phyloP scores from a whole-genome alignment of 768 basidiomycete species.

The Mycena alexandri region DNA sequence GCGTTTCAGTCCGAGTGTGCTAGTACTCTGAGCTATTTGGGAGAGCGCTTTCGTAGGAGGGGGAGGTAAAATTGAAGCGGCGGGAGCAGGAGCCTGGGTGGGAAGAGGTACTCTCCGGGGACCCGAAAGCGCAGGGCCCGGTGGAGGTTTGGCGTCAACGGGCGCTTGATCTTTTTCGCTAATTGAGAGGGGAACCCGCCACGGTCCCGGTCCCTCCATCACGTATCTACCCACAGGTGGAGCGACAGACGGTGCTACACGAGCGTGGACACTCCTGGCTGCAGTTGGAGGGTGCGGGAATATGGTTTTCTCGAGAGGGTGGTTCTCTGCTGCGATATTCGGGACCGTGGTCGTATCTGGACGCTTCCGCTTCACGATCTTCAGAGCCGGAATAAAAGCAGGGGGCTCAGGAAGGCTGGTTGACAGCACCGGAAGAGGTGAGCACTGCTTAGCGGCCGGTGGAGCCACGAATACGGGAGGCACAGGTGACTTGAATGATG shows the following conservation, averaged over 20 bases:
- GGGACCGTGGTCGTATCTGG: constrained; percentile 35
- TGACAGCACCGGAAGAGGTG: constrained; percentile 21
- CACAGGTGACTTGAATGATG: constrained; percentile 13
- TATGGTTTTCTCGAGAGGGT: not conserved
- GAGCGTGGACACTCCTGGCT: constrained; percentile 5
- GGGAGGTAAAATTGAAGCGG: not conserved
- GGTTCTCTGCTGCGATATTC: constrained; percentile 7
- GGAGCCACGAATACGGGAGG: constrained; percentile 33
- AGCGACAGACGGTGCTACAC: not conserved
- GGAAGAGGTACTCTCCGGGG: constrained; percentile 33
- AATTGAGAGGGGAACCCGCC: constrained; percentile 48
- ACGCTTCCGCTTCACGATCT: constrained; percentile 59
- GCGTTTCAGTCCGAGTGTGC: constrained; percentile 23
- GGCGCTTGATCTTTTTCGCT: constrained; percentile 17
- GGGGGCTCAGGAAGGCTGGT: constrained; percentile 45
- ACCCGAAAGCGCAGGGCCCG: constrained; percentile 13
- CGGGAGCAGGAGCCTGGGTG: not conserved
- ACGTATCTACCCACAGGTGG: constrained; percentile 28
- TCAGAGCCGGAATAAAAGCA: constrained; percentile 57
- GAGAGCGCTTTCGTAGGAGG: constrained; percentile 18
- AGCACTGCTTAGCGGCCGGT: constrained; percentile 22
- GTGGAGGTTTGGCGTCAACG: constrained; percentile 8
- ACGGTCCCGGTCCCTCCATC: constrained; percentile 47
- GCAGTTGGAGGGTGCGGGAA: not conserved
- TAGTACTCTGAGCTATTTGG: constrained; percentile 5